Evolutionary conservation across 2,329 filamentous ascomycete genomes (phyloP).

Genomic region (Capronia americana): DNA sequence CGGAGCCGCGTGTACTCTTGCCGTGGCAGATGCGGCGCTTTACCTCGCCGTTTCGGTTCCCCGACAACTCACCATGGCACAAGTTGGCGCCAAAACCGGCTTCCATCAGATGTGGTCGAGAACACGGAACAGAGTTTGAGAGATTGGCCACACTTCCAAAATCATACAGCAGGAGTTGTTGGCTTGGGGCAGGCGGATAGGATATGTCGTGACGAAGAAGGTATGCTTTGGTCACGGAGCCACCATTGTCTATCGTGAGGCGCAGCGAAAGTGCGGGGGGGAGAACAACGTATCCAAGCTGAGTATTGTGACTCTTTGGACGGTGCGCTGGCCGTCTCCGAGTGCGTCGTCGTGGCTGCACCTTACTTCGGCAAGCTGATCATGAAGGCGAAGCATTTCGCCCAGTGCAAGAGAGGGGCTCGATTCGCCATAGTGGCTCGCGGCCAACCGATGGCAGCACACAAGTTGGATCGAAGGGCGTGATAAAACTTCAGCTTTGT

Average conservation of each 20-base stretch:
- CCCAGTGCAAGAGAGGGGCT: background rate
- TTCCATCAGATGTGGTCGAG: background rate
- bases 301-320: background rate
- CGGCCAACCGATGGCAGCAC: conserved; percentile 17
- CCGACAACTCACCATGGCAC: background rate
- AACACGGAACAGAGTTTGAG: background rate
- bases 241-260: background rate
- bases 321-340: background rate
- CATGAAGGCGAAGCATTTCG: background rate
- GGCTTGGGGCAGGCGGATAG: background rate
- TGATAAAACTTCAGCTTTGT: background rate
- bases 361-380: conserved; percentile 1
- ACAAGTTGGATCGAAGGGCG: background rate
- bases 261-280: background rate
- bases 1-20: background rate
- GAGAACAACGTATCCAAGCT: background rate
- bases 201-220: background rate
- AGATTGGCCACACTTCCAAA: background rate
- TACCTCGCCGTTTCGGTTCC: background rate
- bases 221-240: background rate
- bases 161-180: background rate
- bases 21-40: background rate
- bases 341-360: background rate
- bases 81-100: background rate
- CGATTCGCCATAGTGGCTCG: background rate